Evolutionary conservation across 225 moss, liverwort and hornwort genomes (phyloP).

Genomic region (Pseudisothecium myosuroides): DNA sequence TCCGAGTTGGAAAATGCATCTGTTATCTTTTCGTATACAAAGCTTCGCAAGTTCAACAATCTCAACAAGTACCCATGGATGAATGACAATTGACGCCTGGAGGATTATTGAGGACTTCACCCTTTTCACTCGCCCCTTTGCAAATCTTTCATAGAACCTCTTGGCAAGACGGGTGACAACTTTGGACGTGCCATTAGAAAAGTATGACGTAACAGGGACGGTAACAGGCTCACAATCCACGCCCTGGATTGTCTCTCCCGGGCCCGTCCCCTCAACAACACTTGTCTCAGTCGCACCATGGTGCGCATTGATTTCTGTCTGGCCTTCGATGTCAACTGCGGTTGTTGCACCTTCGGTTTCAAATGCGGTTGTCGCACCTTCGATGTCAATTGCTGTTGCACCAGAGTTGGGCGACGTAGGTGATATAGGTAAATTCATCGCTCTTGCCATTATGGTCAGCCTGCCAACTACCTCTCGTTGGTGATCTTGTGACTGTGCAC

Average conservation of each 20-base stretch:
- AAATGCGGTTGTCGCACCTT: too few species aligned
- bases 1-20: neutral
- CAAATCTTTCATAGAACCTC: fast-evolving
- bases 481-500: neutral
- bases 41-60: neutral
- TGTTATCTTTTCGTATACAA: neutral
- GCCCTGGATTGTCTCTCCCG: neutral
- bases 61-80: neutral
- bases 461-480: neutral
- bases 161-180: neutral
- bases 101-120: neutral
- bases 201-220: neutral
- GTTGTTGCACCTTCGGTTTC: too few species aligned
- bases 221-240: neutral
- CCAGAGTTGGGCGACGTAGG: neutral
- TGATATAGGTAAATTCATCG: neutral
- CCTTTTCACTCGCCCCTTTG: neutral
- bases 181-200: neutral
- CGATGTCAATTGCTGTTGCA: too few species aligned
- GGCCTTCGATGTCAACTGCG: neutral
- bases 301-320: neutral
- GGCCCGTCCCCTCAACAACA: too few species aligned
- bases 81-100: neutral
- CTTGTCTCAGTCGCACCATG: neutral
- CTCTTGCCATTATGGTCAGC: neutral